Evolutionary conservation across 768 basidiomycete genomes (phyloP).

Genomic region (Suillus weaverae): DNA sequence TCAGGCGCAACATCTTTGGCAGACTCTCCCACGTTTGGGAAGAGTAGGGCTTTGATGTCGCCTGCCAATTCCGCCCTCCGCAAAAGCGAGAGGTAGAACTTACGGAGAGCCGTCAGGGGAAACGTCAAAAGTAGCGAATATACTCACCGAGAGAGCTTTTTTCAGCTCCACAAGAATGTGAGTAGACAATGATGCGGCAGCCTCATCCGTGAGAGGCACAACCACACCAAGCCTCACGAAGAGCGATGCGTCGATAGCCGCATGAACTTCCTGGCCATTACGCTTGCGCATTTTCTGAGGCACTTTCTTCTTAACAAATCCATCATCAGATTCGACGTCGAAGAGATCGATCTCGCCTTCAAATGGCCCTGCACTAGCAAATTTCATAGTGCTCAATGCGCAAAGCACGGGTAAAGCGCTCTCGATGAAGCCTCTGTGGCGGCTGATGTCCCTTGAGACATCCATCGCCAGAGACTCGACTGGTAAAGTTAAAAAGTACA

Average conservation of each 20-base stretch:
- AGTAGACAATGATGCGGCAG: conserved; percentile 14
- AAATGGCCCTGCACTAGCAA: not conserved
- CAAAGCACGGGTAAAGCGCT: conserved; percentile 25
- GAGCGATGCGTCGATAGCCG: conserved; percentile 24
- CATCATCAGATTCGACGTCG: conserved; percentile 7
- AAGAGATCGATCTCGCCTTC: conserved; percentile 5
- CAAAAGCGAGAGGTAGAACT: conserved; percentile 30
- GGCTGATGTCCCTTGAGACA: conserved; percentile 14
- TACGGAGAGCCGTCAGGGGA: not conserved
- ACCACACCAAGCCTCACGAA: conserved; percentile 30
- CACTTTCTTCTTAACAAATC: conserved; percentile 14
- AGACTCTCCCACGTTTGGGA: conserved; percentile 6
- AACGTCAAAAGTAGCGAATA: not conserved
- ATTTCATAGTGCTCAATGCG: conserved; percentile 12
- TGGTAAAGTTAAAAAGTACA: conserved; percentile 25
- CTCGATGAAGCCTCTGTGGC: conserved; percentile 24
- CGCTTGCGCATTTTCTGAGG: conserved; percentile 32
- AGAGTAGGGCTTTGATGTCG: conserved; percentile 4
- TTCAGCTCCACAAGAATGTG: conserved; percentile 28
- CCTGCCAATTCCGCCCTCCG: conserved; percentile 14
- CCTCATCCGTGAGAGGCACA: conserved; percentile 27
- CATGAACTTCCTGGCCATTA: conserved; percentile 13
- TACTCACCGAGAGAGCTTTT: conserved; percentile 30
- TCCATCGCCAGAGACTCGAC: conserved; percentile 15
- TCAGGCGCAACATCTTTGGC: not conserved